Evolutionary conservation across 1,139 yeast species (phyloP).

Genomic region (Zygosaccharomyces pseudobailii): DNA sequence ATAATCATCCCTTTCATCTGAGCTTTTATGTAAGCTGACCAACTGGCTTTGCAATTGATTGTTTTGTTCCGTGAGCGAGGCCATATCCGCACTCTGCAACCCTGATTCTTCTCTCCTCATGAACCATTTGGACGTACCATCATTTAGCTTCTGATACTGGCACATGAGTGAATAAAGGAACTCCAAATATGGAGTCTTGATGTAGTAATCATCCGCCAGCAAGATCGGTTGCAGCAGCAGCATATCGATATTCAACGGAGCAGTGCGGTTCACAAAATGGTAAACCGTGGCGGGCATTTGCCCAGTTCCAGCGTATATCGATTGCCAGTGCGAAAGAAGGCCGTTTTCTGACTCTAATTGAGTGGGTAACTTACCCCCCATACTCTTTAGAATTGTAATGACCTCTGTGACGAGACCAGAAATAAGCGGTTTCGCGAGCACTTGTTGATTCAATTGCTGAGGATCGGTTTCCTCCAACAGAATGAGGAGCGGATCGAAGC

Average conservation of each 20-base stretch:
- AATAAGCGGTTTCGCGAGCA: constrained; percentile 77
- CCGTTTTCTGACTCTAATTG: constrained; percentile 47
- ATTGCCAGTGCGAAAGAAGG: constrained; percentile 51
- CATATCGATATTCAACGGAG: constrained; percentile 57
- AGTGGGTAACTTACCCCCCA: constrained; percentile 52
- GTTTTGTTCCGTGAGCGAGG: constrained; percentile 16
- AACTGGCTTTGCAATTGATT: constrained; percentile 4
- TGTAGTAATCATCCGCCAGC: constrained; percentile 77
- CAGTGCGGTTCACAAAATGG: constrained; percentile 26
- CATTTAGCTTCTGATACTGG: constrained; percentile 54
- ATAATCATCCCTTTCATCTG: constrained; percentile 7
- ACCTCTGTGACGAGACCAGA: constrained; percentile 75
- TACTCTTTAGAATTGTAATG: constrained; percentile 65
- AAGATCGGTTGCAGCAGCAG: constrained; percentile 78
- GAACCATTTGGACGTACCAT: constrained; percentile 39
- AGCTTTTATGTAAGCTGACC: neutral
- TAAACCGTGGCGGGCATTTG: constrained; percentile 28
- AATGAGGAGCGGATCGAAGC: constrained; percentile 70
- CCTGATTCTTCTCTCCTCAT: constrained; percentile 31
- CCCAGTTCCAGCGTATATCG: constrained; percentile 32
- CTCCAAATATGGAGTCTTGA: constrained; percentile 86
- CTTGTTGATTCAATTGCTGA: constrained; percentile 52
- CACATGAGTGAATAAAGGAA: constrained; percentile 76
- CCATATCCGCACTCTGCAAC: constrained; percentile 24
- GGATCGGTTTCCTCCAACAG: constrained; percentile 70